A percentile compares a stretch with the other conserved stretches of the same genome.
These are phyloP conservation scores for Cladosporium sp. DNA, from an alignment of 2,329 filamentous ascomycete species.

Conservation along the genomic window DNA sequence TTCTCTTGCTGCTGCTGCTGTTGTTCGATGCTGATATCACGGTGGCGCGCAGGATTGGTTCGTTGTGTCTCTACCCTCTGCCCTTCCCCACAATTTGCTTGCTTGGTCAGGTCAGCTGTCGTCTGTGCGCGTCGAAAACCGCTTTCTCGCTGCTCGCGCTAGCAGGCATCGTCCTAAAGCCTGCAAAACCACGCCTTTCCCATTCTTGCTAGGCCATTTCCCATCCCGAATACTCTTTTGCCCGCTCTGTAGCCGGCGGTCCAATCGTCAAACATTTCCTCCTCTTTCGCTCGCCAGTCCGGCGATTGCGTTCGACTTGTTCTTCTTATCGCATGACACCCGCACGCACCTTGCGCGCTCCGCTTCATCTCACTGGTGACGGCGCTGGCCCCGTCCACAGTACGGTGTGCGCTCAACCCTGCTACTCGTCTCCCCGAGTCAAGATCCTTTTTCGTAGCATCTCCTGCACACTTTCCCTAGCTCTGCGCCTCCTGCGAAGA, in stretches of 20 bases:
- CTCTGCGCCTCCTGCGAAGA: slow-evolving; percentile 4
- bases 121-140: slow-evolving; percentile 7
- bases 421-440: background rate
- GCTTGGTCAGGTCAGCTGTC: slow-evolving; percentile 3
- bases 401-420: background rate
- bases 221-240: background rate
- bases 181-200: background rate
- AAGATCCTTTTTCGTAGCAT: background rate
- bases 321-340: slow-evolving; percentile 2
- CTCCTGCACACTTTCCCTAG: slow-evolving; percentile 6
- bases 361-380: background rate
- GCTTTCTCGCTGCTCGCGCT: slow-evolving; percentile 2
- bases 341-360: background rate
- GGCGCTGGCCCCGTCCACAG: background rate
- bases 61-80: background rate
- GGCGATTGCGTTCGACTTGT: background rate
- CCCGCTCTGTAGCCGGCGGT: slow-evolving; percentile 4
- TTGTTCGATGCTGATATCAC: background rate
- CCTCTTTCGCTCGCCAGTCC: background rate
- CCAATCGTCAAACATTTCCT: slow-evolving; percentile 18
- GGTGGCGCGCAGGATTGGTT: slow-evolving; percentile 2
- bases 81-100: slow-evolving; percentile 10
- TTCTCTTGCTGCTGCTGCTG: background rate
- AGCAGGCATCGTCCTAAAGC: background rate
- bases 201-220: background rate